Base-by-base conservation (phyloP, 2,329 filamentous ascomycete genomes). In the Ophiostoma tasmaniense region DNA sequence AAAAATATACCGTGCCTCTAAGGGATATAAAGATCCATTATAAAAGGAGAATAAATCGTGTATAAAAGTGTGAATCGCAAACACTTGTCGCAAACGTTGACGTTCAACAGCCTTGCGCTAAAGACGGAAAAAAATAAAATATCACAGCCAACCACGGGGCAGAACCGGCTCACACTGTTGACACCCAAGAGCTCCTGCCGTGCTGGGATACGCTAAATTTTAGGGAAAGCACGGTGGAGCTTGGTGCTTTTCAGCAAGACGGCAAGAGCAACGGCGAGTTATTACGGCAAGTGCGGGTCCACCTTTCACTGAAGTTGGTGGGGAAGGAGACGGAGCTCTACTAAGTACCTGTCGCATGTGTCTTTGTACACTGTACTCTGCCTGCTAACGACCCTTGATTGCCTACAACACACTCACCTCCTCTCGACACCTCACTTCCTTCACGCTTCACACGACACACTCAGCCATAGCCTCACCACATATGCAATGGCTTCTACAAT, bases 401-500 rank as follows among this genome's bases (percentile, higher is more conserved):
- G 45, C 25, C 14, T 28, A 13, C 25, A 6, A 6, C 35, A 37
- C 35, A 14, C 52, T 59, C n/a, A 22, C 22, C 10, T 59, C 52
- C 25, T 33, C 61, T 39, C 61, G 3, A 22, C 33, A 35, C 20
- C 61, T 62, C 30, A 28, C 35, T 28, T 50, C 35, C 35, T 64
- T 65, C 30, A 55, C 64, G 42, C 25, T 17, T 20, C 62, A 59
- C 50, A 17, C n/a, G n/a, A 55, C 50, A 4, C 50, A 55, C 11
- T 33, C 67, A 35, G 37, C 39, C 52, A n/a, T 22, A 55, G 33
- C 25, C 33, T n/a, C 37, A n/a, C 28, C 35, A 35, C n/a, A 37
- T 28, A 2, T 22, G 1, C 61, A 45, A 88, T 88, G 85, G 84
- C 86, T 74, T 82, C 84, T 73, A 81, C 85, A 69, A 85, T 87